These are phyloP conservation scores for Trichomonas tenax DNA, from an alignment of 208 protist species.

Conservation along the genomic window DNA sequence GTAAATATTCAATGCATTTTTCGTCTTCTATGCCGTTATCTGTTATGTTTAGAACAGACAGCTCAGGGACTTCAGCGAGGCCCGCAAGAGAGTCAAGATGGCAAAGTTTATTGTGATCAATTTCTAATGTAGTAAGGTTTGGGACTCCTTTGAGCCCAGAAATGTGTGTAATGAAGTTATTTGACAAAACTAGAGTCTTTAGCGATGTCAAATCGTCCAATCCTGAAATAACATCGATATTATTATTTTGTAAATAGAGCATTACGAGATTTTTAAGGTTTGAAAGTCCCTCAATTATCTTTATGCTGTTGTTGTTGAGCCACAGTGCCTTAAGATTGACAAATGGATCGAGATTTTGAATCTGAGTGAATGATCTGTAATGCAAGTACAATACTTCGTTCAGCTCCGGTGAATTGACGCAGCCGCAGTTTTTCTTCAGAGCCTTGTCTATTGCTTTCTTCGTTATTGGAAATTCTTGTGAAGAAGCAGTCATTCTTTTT, in stretches of 20 bases:
- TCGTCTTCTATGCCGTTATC: conserved; percentile 59
- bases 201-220: conserved; percentile 49
- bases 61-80: conserved; percentile 48
- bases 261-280: conserved; percentile 47
- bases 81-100: conserved; percentile 40
- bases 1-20: conserved; percentile 55
- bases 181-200: conserved; percentile 56
- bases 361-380: conserved; percentile 55
- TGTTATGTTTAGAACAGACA: conserved; percentile 68
- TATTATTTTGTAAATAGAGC: conserved; percentile 70
- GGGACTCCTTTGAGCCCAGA: conserved; percentile 35
- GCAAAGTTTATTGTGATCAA: conserved; percentile 52
- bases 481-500: no score
- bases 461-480: background rate
- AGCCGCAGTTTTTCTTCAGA: background rate
- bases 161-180: conserved; percentile 53
- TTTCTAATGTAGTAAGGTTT: conserved; percentile 46
- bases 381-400: conserved; percentile 76
- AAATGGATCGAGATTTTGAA: conserved; percentile 59
- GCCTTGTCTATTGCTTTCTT: background rate
- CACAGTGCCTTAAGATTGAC: conserved; percentile 61
- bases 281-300: conserved; percentile 54
- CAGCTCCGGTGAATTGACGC: conserved; percentile 55
- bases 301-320: conserved; percentile 65
- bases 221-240: conserved; percentile 49